Evolutionary conservation across 164 flowering plant genomes (phyloP).

Genomic region (Chimonanthus praecox): DNA sequence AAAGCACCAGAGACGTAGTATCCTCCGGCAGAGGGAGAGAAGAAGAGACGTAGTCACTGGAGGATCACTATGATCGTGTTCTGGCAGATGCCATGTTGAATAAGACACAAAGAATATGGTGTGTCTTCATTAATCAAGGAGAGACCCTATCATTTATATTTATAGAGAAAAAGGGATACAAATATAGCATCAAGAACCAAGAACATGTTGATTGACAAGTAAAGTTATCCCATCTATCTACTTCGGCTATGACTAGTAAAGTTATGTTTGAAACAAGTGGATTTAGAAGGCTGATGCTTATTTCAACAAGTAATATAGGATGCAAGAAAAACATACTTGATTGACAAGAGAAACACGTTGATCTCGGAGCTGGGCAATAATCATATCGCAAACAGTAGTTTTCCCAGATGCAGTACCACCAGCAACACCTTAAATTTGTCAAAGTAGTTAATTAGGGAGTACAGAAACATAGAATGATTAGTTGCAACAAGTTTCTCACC

Average conservation of each 20-base stretch:
- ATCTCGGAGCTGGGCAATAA: slow-evolving; percentile 88
- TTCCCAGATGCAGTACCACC: slow-evolving; percentile 99
- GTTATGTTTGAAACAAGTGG: background rate
- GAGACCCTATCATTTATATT: too few species aligned
- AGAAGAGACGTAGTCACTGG: too few species aligned
- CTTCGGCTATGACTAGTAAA: background rate
- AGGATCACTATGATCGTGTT: too few species aligned
- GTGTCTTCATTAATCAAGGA: too few species aligned
- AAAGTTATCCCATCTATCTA: background rate
- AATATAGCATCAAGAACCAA: background rate
- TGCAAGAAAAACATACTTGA: slow-evolving; percentile 48
- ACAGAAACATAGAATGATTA: background rate
- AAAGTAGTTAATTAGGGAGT: background rate
- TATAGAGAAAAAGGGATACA: too few species aligned
- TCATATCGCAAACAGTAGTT: slow-evolving; percentile 95
- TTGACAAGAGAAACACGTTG: slow-evolving; percentile 95
- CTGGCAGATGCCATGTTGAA: too few species aligned
- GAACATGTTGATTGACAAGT: background rate
- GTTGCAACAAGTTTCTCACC: background rate
- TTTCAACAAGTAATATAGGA: background rate
- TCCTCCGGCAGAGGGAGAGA: too few species aligned
- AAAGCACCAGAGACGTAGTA: too few species aligned
- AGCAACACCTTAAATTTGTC: slow-evolving; percentile 62
- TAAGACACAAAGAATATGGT: too few species aligned
- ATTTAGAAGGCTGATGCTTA: background rate